Evolutionary conservation across 83 land plant genomes (phyloP), one percentile per base, ranked within the genome.

Genomic region (Diphasiastrum complanatum): DNA sequence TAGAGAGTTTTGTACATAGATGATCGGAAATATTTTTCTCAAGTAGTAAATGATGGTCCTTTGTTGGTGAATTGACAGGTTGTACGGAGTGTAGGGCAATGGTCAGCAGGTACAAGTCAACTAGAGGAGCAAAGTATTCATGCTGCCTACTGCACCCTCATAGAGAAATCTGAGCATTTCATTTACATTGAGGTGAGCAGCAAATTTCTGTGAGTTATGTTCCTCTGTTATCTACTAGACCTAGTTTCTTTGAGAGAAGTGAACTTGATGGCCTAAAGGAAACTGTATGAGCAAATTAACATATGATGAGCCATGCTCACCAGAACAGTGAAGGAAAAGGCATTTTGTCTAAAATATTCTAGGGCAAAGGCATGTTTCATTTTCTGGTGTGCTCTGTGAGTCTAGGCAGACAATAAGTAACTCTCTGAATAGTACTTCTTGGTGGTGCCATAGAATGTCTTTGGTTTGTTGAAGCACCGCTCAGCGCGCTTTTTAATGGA

Each of bases 81-180:
- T 20, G 63, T 93, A 23, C 80, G 98, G 52, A 93, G 96, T 74
- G 98, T 93, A 16, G 86, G 96, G 57, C 91, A 81, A 36, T 93
- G 98, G 98, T 93, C 98, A 47, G 98, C 96, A 53, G 98, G 98
- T 35, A 93, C 95, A 32, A 81, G 98, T 68, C 98, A 88, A 66
- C 61, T 65, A 18, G 98, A 88, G 73, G 91, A 93, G 22, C 40
- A 59, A 19, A 93, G 98, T 75, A 93, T 89, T 46, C 96, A 93
- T 60, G 77, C 47, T 64, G 98, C 98, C 2, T 93, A 93, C 63
- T 79, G 81, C 62, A 81, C 96, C 0, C 89, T 93, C 27, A 93
- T 93, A 54, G 91, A 83, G 52, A 93, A 74, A 57, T 84, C 98
- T 23, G 98, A 93, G 64, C 83, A 89, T 68, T 93, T 83, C 51